Evolutionary conservation across 305 asterid species (phyloP), one percentile per base, ranked within the genome.

Genomic region (Fraxinus sp.): DNA sequence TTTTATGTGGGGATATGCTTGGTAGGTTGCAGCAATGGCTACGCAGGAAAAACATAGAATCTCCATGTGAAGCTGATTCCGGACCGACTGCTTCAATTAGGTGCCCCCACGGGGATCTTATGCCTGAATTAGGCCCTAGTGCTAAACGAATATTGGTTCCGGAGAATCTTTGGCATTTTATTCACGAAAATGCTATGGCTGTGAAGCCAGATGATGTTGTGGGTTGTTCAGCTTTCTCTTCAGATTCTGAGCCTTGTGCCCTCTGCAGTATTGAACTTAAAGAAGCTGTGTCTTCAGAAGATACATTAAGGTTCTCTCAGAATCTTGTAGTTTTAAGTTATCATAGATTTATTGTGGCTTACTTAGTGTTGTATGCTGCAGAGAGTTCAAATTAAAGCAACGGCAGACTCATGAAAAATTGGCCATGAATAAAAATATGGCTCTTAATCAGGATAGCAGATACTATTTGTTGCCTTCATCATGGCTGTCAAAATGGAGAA

Each of bases 21-120:
- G 86, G 81, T 87, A 96, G 99, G 99, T 87, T 96, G 91, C 97
- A 89, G 86, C 98, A 94, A 85, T 96, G 99, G 99, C 76, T 91
- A 64, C 97, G 98, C 11, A 88, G 98, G 88, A 94, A 94, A 87
- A 90, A 86, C 81, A 83, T 87, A 52, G 97, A 94, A 88, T 80
- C 90, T 75, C 99, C 99, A 36, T 88, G 93, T 79, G 97, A 91
- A 79, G 99, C 97, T 86, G 99, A 96, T 90, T 89, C 98, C 66
- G 98, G 97, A 86, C 99, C 99, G 1, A 96, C 99, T 28, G 94
- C 97, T 86, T 90, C 97, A 76, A 90, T 96, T 84, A 92, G 97
- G 83, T 96, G 99, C 84, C 92, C 93, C 74, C 99, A 96, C 80
- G 98, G 98, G 74, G 89, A 87, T 87, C 95, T 96, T 83, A 81